Evolutionary conservation across 1,284 basidiomycete genomes (phyloP).

Genomic region (Chalciporus sp.): DNA sequence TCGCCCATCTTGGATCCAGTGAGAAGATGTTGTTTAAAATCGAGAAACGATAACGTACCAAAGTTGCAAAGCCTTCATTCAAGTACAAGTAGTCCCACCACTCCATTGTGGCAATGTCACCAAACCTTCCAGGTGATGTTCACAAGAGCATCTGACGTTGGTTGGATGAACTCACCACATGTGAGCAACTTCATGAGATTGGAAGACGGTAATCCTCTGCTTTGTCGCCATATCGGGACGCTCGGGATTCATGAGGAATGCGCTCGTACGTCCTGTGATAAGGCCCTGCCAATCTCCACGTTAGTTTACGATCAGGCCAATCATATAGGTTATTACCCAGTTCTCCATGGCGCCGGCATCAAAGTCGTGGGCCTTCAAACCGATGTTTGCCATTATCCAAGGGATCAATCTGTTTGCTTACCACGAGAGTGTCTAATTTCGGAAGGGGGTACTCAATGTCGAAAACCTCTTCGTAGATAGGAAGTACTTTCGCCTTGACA

Average conservation of each 20-base stretch:
- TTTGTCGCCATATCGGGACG: conserved; percentile 77
- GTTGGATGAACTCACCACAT: conserved; percentile 63
- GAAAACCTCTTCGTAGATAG: conserved; percentile 93
- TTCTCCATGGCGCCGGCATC: conserved; percentile 96
- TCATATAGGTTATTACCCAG: conserved; percentile 49
- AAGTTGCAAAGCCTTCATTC: conserved; percentile 89
- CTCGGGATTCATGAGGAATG: conserved; percentile 82
- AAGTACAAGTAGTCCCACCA: conserved; percentile 94
- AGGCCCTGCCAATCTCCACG: conserved; percentile 56
- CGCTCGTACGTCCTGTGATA: conserved; percentile 87
- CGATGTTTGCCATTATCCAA: neutral
- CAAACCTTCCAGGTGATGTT: conserved; percentile 58
- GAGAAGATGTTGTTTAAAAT: conserved; percentile 2
- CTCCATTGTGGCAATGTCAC: conserved; percentile 89
- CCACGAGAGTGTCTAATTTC: conserved; percentile 88
- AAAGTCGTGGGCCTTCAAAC: conserved; percentile 73
- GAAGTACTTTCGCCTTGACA: conserved; percentile 84
- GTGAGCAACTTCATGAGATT: conserved; percentile 84
- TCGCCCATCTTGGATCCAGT: conserved; percentile 73
- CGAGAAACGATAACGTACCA: conserved; percentile 47
- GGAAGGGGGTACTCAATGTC: conserved; percentile 91
- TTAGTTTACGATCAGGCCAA: neutral
- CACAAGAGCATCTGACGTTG: conserved; percentile 2
- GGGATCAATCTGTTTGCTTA: conserved; percentile 35
- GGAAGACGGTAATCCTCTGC: conserved; percentile 78